phyloP scores from a whole-genome alignment of 2,329 filamentous ascomycete genomes.

The Elsinoe batatas region DNA sequence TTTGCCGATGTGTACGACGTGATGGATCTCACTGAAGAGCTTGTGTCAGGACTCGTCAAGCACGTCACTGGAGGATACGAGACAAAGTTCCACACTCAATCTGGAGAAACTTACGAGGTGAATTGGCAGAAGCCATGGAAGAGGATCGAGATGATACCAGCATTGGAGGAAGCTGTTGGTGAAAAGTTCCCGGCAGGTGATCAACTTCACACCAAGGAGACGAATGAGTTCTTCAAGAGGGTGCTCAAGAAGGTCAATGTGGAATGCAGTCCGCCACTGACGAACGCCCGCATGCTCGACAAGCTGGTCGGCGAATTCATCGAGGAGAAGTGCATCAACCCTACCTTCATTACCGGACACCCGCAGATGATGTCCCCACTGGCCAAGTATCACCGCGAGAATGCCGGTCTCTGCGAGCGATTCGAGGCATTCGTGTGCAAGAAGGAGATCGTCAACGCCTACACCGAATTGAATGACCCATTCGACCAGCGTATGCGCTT shows the following conservation, averaged over 20 bases:
- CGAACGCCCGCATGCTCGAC: constrained; percentile 93
- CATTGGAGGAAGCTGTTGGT: constrained; percentile 76
- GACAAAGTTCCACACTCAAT: constrained; percentile 78
- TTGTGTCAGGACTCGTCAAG: constrained; percentile 83
- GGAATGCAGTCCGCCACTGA: constrained; percentile 80
- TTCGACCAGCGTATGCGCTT: constrained; percentile 87
- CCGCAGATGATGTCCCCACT: constrained; percentile 80
- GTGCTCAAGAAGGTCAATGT: constrained; percentile 84
- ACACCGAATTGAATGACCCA: constrained; percentile 96
- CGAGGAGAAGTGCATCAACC: constrained; percentile 86
- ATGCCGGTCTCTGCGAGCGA: constrained; percentile 81
- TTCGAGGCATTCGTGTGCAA: constrained; percentile 97
- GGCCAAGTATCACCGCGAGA: constrained; percentile 83
- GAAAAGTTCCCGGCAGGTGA: constrained; percentile 90
- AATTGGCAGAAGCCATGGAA: constrained; percentile 97
- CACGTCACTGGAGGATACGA: constrained; percentile 74
- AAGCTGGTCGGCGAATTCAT: constrained; percentile 86
- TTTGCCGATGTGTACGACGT: constrained; percentile 78
- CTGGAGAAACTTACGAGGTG: constrained; percentile 76
- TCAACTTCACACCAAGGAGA: constrained; percentile 80
- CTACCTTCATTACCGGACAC: constrained; percentile 84
- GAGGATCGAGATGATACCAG: constrained; percentile 89
- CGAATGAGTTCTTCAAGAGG: constrained; percentile 74
- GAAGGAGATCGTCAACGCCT: constrained; percentile 94
- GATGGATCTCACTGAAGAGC: constrained; percentile 84